Evolutionary conservation across 306 rosid genomes (phyloP).

Genomic region (Lathyrus tuberosus): DNA sequence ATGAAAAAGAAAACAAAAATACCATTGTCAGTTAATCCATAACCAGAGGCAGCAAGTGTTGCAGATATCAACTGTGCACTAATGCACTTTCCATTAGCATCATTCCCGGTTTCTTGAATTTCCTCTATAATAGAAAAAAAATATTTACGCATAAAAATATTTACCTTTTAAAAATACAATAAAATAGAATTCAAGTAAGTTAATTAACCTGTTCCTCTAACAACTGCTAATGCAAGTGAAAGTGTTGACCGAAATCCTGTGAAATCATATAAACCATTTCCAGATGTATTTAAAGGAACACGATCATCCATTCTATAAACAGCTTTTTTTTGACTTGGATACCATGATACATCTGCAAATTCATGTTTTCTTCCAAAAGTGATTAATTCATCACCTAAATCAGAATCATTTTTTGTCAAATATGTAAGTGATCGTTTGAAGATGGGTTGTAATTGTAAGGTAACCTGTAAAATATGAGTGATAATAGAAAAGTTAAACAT

Average conservation of each 20-base stretch:
- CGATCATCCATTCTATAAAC: slow-evolving; percentile 60
- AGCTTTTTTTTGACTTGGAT: slow-evolving; percentile 59
- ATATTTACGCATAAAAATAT: no score
- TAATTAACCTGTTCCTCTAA: no score
- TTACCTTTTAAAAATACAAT: no score
- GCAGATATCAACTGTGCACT: slow-evolving; percentile 43
- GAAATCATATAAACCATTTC: slow-evolving; percentile 6
- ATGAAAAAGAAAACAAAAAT: not conserved
- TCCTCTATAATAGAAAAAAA: no score
- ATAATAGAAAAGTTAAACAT: no score
- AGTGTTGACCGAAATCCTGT: no score
- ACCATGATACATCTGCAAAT: slow-evolving; percentile 69
- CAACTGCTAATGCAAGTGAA: no score
- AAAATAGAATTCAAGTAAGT: no score
- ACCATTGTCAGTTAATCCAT: slow-evolving; percentile 68
- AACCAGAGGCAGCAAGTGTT: slow-evolving; percentile 44
- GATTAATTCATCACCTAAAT: slow-evolving; percentile 54
- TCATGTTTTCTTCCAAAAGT: slow-evolving; percentile 60
- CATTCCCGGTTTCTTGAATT: not conserved
- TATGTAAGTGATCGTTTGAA: slow-evolving; percentile 65
- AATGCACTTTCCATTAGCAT: slow-evolving; percentile 54
- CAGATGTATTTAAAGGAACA: slow-evolving; percentile 45
- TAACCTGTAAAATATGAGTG: slow-evolving; percentile 45
- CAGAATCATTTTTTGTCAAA: slow-evolving; percentile 46
- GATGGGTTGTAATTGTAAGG: slow-evolving; percentile 54